Evolutionary conservation across 139 green algal genomes (phyloP).

Genomic region (Marvania coccoides): DNA sequence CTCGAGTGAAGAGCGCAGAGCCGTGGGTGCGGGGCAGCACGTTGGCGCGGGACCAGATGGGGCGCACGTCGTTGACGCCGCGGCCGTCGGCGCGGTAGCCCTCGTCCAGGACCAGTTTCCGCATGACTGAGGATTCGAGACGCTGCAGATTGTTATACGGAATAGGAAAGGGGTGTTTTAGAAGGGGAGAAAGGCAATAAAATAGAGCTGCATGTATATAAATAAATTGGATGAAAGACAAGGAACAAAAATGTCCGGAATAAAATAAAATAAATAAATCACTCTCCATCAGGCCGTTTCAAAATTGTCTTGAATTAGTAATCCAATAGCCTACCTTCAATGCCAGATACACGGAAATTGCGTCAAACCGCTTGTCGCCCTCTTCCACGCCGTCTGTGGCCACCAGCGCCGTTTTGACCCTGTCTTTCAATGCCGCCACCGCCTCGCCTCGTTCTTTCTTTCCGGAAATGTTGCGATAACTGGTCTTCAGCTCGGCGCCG

Average conservation of each 20-base stretch:
- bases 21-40: conserved; percentile 88
- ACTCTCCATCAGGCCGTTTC: neutral
- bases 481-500: conserved; percentile 5
- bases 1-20: conserved; percentile 90
- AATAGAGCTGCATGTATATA: too few relatives aligned
- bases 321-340: conserved; percentile 8
- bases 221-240: too few relatives aligned
- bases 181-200: too few relatives aligned
- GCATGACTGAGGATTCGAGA: conserved; percentile 55
- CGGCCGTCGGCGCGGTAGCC: conserved; percentile 72
- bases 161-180: too few relatives aligned
- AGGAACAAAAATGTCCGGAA: too few relatives aligned
- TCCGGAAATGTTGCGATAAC: conserved; percentile 17
- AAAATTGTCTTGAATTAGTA: neutral
- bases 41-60: conserved; percentile 61
- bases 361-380: neutral
- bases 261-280: too few relatives aligned
- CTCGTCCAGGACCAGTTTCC: conserved; percentile 53
- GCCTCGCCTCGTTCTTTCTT: conserved; percentile 44
- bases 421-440: conserved; percentile 17
- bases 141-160: too few relatives aligned
- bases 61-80: conserved; percentile 59
- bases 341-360: neutral
- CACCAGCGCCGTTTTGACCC: conserved; percentile 14
- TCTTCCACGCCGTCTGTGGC: neutral